A percentile compares a stretch with the other conserved stretches of the same genome.
These are phyloP conservation scores for Chlamydomonas eustigma DNA, from an alignment of 139 green algal genomes.

Conservation along the genomic window DNA sequence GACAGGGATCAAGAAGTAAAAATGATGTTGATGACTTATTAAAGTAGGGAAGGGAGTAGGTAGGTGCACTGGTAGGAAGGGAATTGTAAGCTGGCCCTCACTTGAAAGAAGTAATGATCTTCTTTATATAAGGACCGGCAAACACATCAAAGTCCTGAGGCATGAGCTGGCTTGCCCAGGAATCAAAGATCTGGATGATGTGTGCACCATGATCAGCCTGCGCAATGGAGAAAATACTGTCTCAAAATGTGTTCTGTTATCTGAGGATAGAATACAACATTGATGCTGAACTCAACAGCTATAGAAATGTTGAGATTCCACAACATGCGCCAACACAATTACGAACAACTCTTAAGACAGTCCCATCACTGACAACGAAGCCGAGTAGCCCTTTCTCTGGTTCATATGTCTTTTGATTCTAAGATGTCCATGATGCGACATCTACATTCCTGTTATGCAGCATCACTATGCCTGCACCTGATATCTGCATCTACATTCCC, in stretches of 20 bases:
- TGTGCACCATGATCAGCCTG: constrained; percentile 79
- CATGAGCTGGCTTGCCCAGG: constrained; percentile 81
- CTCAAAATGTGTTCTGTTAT: too few species aligned
- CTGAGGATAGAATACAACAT: not conserved
- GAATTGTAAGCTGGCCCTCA: not conserved
- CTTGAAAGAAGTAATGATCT: constrained; percentile 22
- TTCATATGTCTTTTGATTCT: too few species aligned
- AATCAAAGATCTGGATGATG: constrained; percentile 95
- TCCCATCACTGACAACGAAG: too few species aligned
- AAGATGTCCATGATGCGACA: too few species aligned
- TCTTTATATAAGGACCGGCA: constrained; percentile 76
- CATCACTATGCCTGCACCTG: too few species aligned
- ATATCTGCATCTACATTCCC: too few species aligned
- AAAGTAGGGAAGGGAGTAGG: not conserved
- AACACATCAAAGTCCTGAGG: constrained; percentile 93
- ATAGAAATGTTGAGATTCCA: too few species aligned
- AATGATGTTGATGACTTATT: not conserved
- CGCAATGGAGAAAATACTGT: not conserved
- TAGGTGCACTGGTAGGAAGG: not conserved
- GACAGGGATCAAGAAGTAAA: too few species aligned
- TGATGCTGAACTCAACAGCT: not conserved
- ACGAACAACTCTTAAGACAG: too few species aligned
- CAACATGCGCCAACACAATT: too few species aligned
- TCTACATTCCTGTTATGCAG: too few species aligned
- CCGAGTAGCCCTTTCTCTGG: too few species aligned